Evolutionary conservation across 768 basidiomycete genomes (phyloP), one percentile per base, ranked within the genome.

Genomic region (Lactarius evosmus): DNA sequence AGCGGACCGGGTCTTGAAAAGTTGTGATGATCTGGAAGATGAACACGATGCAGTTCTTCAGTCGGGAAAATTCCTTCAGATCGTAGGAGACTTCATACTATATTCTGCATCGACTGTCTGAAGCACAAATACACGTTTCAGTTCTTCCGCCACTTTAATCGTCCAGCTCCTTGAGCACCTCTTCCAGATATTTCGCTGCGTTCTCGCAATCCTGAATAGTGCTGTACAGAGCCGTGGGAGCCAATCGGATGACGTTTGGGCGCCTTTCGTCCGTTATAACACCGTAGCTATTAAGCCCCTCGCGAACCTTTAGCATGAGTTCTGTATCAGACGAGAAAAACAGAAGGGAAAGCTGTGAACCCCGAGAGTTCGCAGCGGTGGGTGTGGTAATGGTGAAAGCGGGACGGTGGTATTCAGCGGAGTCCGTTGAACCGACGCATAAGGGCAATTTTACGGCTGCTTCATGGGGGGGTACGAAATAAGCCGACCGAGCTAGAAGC

Each of bases 301-400:
- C 74, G 65, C 86, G 84, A 25, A 97, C 81, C 61, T 77, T 79
- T 62, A 80, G 79, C 95, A 98, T 98, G 50, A 85, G 71, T 34
- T 78, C 81, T 16, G 82, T 70, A 59, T 79, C 82, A 33, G 75
- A 60, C 22, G 89, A 88, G 32, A 93, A 75, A 76, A 95, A 90
- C 33, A 93, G 76, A 34, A 98, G 77, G 27, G 94, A 97, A 19
- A 99, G 78, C 74, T 98, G 95, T 38, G 91, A 86, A 3, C 95
- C 95, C 58, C 96, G 83, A 63, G 80, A 79, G 22, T 80, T 79
- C 29, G 85, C 78, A 57, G 85, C 80, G 51, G 70, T 74, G 2
- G 97, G 96, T 2, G 96, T 98, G 70, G 98, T 88, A 68, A 98
- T 93, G n/a, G 92, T 93, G 77, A 98, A 97, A 4, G 83, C 81